A percentile compares a stretch with the other conserved stretches of the same genome.
Evolutionary conservation across 345 rosid genomes (phyloP).

Genomic region (Gossypium rotundifolium): DNA sequence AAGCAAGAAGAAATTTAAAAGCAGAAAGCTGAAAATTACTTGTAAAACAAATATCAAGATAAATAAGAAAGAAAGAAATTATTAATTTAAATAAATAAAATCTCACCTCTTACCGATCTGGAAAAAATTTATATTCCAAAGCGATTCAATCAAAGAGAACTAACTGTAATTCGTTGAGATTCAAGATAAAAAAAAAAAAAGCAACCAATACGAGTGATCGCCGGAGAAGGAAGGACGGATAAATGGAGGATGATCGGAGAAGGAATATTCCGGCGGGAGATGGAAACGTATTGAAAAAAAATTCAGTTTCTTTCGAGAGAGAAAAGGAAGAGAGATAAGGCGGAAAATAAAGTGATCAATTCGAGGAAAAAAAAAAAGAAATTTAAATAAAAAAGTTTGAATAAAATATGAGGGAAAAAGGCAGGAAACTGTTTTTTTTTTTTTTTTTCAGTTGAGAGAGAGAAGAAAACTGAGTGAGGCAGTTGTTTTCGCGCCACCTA

Average conservation of each 20-base stretch:
- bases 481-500: slow-evolving; percentile 89
- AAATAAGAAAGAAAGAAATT: not conserved
- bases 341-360: not conserved
- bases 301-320: not conserved
- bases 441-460: slow-evolving; percentile 18
- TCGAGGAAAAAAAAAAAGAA: not conserved
- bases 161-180: not conserved
- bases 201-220: not conserved
- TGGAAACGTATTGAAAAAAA: not conserved
- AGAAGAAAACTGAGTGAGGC: slow-evolving; percentile 13
- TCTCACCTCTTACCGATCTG: slow-evolving; percentile 10
- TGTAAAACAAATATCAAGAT: not conserved
- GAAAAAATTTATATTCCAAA: not conserved
- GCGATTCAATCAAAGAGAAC: not conserved
- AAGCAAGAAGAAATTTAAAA: not conserved
- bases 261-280: slow-evolving; percentile 1
- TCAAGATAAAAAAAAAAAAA: not conserved
- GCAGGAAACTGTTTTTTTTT: slow-evolving; percentile 22
- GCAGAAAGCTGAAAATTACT: not conserved
- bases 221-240: not conserved
- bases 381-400: not conserved
- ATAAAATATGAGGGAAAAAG: slow-evolving; percentile 5
- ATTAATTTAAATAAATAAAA: not conserved
- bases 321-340: not conserved
- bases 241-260: not conserved